These are phyloP conservation scores for Tetramitus jugosus DNA, from an alignment of 208 protist species.

Conservation along the genomic window DNA sequence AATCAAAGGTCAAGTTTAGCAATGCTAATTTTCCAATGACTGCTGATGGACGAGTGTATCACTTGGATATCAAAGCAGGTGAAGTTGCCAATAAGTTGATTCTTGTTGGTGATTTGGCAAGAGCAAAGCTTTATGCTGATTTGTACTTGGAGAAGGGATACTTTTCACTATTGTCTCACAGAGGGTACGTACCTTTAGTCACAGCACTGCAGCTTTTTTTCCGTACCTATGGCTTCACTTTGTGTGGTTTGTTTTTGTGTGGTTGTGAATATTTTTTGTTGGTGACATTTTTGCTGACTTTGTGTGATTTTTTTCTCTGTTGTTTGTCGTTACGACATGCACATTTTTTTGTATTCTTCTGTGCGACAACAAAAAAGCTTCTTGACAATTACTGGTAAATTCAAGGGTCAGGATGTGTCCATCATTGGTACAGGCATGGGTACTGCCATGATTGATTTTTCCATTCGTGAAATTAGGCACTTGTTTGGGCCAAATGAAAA, in stretches of 20 bases:
- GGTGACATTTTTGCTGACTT: no score
- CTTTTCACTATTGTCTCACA: no score
- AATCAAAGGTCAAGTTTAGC: no score
- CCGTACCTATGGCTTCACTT: no score
- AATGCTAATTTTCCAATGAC: constrained; percentile 33
- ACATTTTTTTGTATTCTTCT: not conserved
- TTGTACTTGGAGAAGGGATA: not conserved
- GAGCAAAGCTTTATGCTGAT: constrained; percentile 24
- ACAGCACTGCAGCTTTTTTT: no score
- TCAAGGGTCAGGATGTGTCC: not conserved
- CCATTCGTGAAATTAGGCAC: not conserved
- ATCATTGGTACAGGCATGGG: constrained; percentile 25
- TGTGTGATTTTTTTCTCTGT: no score
- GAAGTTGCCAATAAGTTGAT: constrained; percentile 26
- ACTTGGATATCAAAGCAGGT: constrained; percentile 20
- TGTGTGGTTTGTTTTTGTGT: no score
- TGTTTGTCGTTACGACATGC: not conserved
- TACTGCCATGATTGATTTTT: constrained; percentile 21
- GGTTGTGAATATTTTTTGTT: no score
- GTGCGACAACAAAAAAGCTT: constrained; percentile 25
- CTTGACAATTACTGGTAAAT: constrained; percentile 16
- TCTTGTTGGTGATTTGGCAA: constrained; percentile 22
- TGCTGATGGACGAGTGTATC: constrained; percentile 29
- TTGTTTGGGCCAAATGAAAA: not conserved
- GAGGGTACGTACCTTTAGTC: no score